A percentile compares a stretch with the other conserved stretches of the same genome.
These are phyloP conservation scores for Stylonectria norvegica DNA, from an alignment of 2,329 filamentous ascomycete species.

Conservation along the genomic window DNA sequence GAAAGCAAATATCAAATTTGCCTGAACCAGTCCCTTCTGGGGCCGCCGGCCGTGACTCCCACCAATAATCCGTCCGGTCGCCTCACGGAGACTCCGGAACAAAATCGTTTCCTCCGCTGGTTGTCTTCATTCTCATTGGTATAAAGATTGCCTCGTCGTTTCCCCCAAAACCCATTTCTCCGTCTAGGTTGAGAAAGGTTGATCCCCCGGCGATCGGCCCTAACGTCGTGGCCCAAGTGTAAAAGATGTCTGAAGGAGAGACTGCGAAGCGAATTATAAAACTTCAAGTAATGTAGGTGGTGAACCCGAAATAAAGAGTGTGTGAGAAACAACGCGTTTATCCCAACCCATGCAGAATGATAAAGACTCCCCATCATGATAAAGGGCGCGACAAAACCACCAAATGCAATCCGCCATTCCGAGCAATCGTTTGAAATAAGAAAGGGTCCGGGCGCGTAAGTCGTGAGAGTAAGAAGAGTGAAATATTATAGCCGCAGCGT, in stretches of 20 bases:
- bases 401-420: conserved; percentile 34
- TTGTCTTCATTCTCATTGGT: conserved; percentile 30
- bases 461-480: conserved; percentile 29
- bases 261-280: conserved; percentile 41
- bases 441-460: conserved; percentile 37
- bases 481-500: conserved; percentile 19
- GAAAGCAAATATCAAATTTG: conserved; percentile 32
- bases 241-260: conserved; percentile 36
- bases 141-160: conserved; percentile 27
- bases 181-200: conserved; percentile 29
- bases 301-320: conserved; percentile 15
- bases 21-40: conserved; percentile 26
- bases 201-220: conserved; percentile 23
- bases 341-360: conserved; percentile 22
- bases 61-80: conserved; percentile 16
- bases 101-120: conserved; percentile 17
- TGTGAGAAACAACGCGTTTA: conserved; percentile 20
- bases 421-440: conserved; percentile 35
- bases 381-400: conserved; percentile 27
- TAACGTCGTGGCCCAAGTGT: conserved; percentile 30
- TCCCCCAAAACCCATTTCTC: conserved; percentile 23
- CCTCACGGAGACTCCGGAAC: conserved; percentile 24
- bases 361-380: conserved; percentile 24
- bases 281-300: conserved; percentile 26
- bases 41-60: conserved; percentile 27